These are phyloP conservation scores for Sporothrix sp. DNA, from an alignment of 2,329 filamentous ascomycete genomes.

Conservation along the genomic window DNA sequence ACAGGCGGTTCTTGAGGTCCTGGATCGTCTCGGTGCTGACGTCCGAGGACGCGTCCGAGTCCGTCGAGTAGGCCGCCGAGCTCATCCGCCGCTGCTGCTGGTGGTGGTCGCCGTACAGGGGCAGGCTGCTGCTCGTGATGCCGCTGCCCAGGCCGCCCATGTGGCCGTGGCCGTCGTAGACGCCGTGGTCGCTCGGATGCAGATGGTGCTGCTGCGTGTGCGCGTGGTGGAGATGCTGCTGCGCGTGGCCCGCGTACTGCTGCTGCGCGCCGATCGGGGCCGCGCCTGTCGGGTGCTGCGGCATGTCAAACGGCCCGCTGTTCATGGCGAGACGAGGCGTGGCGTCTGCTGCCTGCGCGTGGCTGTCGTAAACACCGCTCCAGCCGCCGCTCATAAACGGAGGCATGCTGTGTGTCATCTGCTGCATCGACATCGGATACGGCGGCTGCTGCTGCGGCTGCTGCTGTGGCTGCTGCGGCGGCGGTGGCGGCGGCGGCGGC, in stretches of 20 bases:
- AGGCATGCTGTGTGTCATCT: conserved; percentile 5
- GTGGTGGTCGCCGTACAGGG: conserved; percentile 10
- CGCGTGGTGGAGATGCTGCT: neutral
- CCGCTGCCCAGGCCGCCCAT: neutral
- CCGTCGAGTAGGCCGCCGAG: conserved; percentile 15
- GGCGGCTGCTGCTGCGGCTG: conserved; percentile 9
- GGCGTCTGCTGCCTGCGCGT: neutral
- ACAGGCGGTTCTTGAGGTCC: conserved; percentile 28
- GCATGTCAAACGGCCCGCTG: conserved; percentile 9
- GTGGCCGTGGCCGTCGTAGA: neutral
- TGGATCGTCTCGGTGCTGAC: conserved; percentile 21
- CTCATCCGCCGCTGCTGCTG: conserved; percentile 15
- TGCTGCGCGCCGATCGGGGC: conserved; percentile 8
- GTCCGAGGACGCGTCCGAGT: conserved; percentile 18
- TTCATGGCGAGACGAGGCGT: conserved; percentile 10
- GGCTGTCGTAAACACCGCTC: conserved; percentile 13
- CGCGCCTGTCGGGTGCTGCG: conserved; percentile 7
- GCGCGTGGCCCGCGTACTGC: conserved; percentile 8
- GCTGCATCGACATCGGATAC: conserved; percentile 10
- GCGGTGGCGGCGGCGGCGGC: neutral
- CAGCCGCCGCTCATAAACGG: conserved; percentile 11
- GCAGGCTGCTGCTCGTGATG: conserved; percentile 12
- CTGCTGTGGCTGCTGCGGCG: conserved; percentile 3
- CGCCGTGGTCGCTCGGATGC: conserved; percentile 5
- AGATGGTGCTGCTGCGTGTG: conserved; percentile 7